These are phyloP conservation scores for Fomitopsis betulina DNA, from an alignment of 1,284 basidiomycete species.

Conservation along the genomic window DNA sequence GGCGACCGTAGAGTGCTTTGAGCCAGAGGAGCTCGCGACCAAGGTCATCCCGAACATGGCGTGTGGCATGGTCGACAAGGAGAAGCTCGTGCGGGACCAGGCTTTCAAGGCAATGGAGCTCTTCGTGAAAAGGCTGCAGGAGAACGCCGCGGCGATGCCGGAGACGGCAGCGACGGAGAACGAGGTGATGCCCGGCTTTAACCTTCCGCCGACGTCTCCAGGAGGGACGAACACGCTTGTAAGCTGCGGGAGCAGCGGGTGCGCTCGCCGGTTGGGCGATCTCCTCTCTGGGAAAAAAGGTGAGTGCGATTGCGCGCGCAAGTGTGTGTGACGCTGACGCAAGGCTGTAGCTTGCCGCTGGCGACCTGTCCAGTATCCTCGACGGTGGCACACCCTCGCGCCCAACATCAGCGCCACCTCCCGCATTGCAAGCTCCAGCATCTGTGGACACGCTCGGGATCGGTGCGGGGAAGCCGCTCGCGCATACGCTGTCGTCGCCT, in stretches of 20 bases:
- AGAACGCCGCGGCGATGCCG: slow-evolving; percentile 76
- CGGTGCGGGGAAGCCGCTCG: neutral
- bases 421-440: neutral
- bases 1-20: slow-evolving; percentile 91
- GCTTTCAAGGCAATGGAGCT: slow-evolving; percentile 89
- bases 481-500: slow-evolving; percentile 18
- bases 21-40: slow-evolving; percentile 81
- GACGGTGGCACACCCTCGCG: neutral
- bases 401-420: neutral
- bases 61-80: slow-evolving; percentile 80
- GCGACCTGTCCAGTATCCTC: neutral
- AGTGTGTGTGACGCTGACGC: neutral
- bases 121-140: slow-evolving; percentile 82
- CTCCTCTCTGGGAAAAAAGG: slow-evolving; percentile 79
- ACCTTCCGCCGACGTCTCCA: slow-evolving; percentile 27
- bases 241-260: slow-evolving; percentile 87
- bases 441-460: neutral
- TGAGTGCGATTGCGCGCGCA: slow-evolving; percentile 19
- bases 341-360: neutral
- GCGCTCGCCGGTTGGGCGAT: slow-evolving; percentile 94
- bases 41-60: slow-evolving; percentile 87
- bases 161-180: slow-evolving; percentile 52
- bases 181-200: slow-evolving; percentile 26
- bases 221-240: slow-evolving; percentile 48
- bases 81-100: slow-evolving; percentile 84